Percentiles rank a stretch among this genome's conserved stretches.
These are phyloP conservation scores for Boechera divaricarpa DNA, from an alignment of 345 rosid species.

Conservation along the genomic window DNA sequence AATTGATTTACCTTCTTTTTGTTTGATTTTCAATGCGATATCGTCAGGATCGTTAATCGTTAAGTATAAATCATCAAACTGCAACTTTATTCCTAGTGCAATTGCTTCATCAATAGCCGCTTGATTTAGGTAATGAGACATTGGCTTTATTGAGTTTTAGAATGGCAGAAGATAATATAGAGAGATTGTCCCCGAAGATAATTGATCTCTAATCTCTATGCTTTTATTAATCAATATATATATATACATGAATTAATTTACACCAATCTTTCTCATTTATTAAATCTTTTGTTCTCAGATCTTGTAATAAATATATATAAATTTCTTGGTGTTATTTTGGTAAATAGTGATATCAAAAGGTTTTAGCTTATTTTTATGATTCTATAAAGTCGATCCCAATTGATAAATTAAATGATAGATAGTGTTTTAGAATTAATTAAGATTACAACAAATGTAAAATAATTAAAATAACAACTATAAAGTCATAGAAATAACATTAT, in stretches of 20 bases:
- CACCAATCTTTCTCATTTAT: background rate
- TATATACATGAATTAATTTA: background rate
- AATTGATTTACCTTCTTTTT: background rate
- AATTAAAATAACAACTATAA: background rate
- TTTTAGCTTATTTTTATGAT: background rate
- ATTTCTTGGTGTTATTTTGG: background rate
- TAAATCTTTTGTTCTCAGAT: background rate
- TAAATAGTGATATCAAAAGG: background rate
- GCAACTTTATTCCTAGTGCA: background rate
- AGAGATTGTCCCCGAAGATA: background rate
- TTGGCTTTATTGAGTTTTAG: background rate
- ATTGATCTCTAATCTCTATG: background rate
- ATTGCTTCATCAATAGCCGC: constrained; percentile 1
- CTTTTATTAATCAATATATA: background rate
- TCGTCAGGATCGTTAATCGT: background rate
- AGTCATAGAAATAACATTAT: background rate
- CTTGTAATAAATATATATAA: background rate
- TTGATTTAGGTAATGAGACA: background rate
- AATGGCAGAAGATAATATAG: background rate
- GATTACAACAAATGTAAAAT: background rate
- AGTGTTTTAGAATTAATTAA: background rate
- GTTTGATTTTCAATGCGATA: background rate
- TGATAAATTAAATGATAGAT: background rate
- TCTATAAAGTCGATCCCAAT: background rate
- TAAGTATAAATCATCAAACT: background rate